Percentiles rank a stretch among this genome's conserved stretches.
Conservation (phyloP, 108 stramenopile genomes). For the Fragilaria crotonensis region DNA sequence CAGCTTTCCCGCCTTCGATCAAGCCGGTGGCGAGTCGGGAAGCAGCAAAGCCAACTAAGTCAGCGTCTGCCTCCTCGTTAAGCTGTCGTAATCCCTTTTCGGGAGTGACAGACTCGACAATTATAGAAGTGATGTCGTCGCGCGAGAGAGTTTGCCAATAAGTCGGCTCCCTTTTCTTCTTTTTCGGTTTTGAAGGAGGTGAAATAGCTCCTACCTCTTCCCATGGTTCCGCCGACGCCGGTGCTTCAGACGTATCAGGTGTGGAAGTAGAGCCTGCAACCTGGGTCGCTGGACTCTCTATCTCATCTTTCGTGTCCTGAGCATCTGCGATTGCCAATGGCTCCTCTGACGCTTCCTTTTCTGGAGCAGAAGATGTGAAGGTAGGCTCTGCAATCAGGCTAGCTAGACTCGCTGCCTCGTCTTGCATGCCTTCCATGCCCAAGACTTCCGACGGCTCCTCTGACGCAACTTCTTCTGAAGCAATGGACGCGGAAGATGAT, state of each 20-base stretch:
- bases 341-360: conserved; percentile 80
- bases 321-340: conserved; percentile 95
- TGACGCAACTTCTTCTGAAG: too few relatives aligned
- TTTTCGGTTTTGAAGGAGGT: conserved; percentile 59
- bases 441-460: too few relatives aligned
- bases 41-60: conserved; percentile 51
- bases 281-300: too few relatives aligned
- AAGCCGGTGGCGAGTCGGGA: conserved; percentile 33
- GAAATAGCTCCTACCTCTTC: conserved; percentile 18
- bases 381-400: too few relatives aligned
- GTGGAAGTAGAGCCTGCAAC: too few relatives aligned
- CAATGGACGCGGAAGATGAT: too few relatives aligned
- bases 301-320: conserved; percentile 64
- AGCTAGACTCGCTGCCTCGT: too few relatives aligned
- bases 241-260: too few relatives aligned
- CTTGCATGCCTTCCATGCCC: too few relatives aligned
- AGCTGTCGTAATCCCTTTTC: too few relatives aligned
- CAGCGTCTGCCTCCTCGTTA: too few relatives aligned
- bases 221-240: conserved; percentile 51
- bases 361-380: too few relatives aligned
- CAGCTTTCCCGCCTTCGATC: conserved; percentile 52
- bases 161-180: conserved; percentile 94
- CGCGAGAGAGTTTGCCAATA: conserved; percentile 69
- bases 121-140: conserved; percentile 52
- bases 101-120: conserved; percentile 84